Evolutionary conservation across 306 rosid species (phyloP).

Genomic region (Glycine latifolia): DNA sequence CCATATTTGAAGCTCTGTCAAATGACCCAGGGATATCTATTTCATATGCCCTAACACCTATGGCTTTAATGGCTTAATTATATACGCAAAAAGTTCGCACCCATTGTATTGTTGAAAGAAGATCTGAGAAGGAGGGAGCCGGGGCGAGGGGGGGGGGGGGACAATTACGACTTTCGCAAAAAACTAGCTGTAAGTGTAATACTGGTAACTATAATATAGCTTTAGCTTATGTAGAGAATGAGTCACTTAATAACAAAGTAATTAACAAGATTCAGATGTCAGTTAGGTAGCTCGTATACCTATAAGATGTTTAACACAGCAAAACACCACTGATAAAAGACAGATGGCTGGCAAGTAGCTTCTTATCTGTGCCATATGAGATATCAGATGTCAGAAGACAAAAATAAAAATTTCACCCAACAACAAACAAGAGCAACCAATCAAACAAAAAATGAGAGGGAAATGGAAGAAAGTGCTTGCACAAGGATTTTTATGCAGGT

Average conservation of each 20-base stretch:
- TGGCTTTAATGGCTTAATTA: no score
- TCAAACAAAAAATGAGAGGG: background rate
- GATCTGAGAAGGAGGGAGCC: no score
- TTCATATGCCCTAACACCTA: no score
- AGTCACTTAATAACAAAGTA: background rate
- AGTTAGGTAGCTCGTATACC: constrained; percentile 9
- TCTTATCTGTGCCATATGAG: background rate
- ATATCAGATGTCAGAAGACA: background rate
- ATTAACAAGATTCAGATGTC: background rate
- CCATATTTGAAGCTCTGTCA: background rate
- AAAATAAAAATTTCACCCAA: background rate
- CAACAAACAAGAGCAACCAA: background rate
- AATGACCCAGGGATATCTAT: background rate
- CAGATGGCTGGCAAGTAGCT: background rate
- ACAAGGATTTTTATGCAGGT: background rate
- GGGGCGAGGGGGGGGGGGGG: no score
- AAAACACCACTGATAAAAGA: background rate
- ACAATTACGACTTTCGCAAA: background rate
- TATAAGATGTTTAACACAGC: background rate
- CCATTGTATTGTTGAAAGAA: no score
- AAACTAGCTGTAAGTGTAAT: background rate
- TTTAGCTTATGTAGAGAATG: background rate
- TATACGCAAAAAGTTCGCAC: no score
- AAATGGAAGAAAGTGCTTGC: background rate
- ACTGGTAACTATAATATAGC: background rate